Conservation (phyloP, 768 basidiomycete species). For the Termitomyces sp. region DNA sequence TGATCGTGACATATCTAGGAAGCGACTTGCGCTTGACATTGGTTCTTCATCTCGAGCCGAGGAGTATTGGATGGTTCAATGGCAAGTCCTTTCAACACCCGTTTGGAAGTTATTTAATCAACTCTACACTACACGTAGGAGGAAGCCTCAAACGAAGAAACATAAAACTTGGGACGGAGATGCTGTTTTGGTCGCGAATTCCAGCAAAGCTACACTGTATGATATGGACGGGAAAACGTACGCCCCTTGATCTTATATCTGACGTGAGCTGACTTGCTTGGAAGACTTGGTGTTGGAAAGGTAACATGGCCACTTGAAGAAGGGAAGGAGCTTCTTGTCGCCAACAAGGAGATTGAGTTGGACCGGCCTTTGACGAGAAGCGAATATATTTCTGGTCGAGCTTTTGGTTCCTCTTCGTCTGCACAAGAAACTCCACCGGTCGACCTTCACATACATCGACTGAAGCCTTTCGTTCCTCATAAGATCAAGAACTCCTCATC, state of each 20-base stretch:
- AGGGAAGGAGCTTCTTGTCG: constrained; percentile 34
- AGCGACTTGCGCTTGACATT: constrained; percentile 25
- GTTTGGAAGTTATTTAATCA: background rate
- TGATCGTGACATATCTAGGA: constrained; percentile 24
- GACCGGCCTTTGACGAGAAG: constrained; percentile 51
- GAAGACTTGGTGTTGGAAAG: constrained; percentile 54
- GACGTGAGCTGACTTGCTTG: background rate
- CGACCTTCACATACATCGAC: background rate
- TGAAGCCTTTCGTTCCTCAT: constrained; percentile 22
- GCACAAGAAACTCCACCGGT: background rate
- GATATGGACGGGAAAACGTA: constrained; percentile 67
- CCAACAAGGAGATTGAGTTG: constrained; percentile 62
- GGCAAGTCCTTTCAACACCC: constrained; percentile 38
- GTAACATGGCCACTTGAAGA: constrained; percentile 35
- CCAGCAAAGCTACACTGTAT: constrained; percentile 46
- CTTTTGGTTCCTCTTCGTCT: constrained; percentile 39
- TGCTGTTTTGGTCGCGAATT: constrained; percentile 55
- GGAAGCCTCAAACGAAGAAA: constrained; percentile 70
- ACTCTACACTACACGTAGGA: constrained; percentile 35
- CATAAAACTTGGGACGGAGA: constrained; percentile 92
- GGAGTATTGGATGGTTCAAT: constrained; percentile 77
- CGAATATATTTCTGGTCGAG: constrained; percentile 63
- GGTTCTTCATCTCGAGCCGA: background rate
- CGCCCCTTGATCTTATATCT: constrained; percentile 18
- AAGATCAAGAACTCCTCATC: background rate